Evolutionary conservation across 1,284 basidiomycete genomes (phyloP).

Genomic region (Coniferiporia weirii): DNA sequence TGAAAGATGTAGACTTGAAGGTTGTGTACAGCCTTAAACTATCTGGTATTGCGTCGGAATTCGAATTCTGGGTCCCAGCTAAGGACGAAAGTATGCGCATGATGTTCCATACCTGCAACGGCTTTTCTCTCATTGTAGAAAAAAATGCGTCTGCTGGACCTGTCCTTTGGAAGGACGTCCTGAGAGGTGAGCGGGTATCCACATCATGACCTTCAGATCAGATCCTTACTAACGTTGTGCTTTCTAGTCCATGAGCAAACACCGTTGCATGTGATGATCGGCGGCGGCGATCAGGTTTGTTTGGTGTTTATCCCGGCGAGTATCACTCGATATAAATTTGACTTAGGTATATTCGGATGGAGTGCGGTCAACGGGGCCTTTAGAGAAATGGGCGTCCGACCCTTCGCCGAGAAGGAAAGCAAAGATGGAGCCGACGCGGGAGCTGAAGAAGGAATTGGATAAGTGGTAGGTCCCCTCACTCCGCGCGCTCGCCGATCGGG

Average conservation of each 20-base stretch:
- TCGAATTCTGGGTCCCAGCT: slow-evolving; percentile 20
- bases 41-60: background rate
- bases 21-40: slow-evolving; percentile 4
- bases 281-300: slow-evolving; percentile 31
- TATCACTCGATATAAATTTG: background rate
- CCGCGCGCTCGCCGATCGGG: too few species aligned
- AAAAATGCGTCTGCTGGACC: slow-evolving; percentile 12
- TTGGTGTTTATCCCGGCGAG: background rate
- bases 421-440: slow-evolving; percentile 9
- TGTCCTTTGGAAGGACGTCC: slow-evolving; percentile 22
- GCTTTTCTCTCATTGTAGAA: slow-evolving; percentile 20
- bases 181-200: slow-evolving; percentile 15
- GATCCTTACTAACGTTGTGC: background rate
- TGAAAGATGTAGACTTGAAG: slow-evolving; percentile 13
- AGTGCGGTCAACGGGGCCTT: slow-evolving; percentile 5
- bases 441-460: slow-evolving; percentile 17
- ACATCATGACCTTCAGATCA: background rate
- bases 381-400: slow-evolving; percentile 9
- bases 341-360: slow-evolving; percentile 23
- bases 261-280: slow-evolving; percentile 44
- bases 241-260: slow-evolving; percentile 16
- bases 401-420: slow-evolving; percentile 13
- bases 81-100: slow-evolving; percentile 23
- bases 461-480: slow-evolving; percentile 14
- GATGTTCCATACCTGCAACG: slow-evolving; percentile 23